Evolutionary conservation across 2,329 filamentous ascomycete genomes (phyloP), one percentile per base, ranked within the genome.

Genomic region (Sclerotinia minor): DNA sequence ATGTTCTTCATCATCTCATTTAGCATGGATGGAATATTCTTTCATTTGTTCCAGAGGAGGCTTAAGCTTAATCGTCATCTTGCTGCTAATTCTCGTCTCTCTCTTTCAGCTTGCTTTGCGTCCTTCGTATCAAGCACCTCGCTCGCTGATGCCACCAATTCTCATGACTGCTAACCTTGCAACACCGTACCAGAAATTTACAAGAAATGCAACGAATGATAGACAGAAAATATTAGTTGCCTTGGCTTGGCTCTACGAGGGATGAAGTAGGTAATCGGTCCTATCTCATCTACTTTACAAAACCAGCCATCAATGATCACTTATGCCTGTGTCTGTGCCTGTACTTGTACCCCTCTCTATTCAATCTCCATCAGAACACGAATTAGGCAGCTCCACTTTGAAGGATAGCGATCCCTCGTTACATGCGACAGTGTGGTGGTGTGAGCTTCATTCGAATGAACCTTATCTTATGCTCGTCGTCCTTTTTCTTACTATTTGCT

Each of bases 191-290:
- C 19, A 54, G 45, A 24, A 4, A 44, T 35, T 19, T 32, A 17
- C 5, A n/a, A 54, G n/a, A 52, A n/a, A 26, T 41, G 15, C 8
- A 21, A 38, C 35, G 29, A 61, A 41, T 60, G 29, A n/a, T 29
- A 44, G 29, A n/a, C 24, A 44, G n/a, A 13, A 17, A 6, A 13
- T 5, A 26, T 19, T 53, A 47, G 47, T n/a, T 57, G 41, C 38
- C 35, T 66, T 19, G 55, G 17, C 44, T 50, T 61, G 47, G 45
- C 44, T 41, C 24, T 66, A 6, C 45, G 55, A 15, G 60, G 15
- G 44, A 41, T 44, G 55, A 32, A 61, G 35, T 53, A 61, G 44
- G 45, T 61, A 61, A 52, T 66, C 55, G 64, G 54, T 66, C 64
- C 54, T 66, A 66, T 66, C 29, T 32, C 19, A 66, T 60, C 55